A percentile compares a stretch with the other conserved stretches of the same genome.
Conservation (phyloP, 2,329 filamentous ascomycete genomes). For the Colletotrichum tropicicola region DNA sequence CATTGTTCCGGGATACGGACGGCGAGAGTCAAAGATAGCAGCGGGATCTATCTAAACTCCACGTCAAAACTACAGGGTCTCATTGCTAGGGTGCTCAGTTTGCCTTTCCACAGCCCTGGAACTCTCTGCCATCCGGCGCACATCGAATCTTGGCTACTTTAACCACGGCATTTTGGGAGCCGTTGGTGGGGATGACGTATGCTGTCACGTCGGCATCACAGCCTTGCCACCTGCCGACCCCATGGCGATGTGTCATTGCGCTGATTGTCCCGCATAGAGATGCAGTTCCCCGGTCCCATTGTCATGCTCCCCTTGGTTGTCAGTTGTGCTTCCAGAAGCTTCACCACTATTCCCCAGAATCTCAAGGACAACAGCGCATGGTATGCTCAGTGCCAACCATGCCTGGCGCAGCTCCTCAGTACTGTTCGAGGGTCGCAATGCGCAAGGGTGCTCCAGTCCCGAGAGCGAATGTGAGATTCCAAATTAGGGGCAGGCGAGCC, state of each 20-base stretch:
- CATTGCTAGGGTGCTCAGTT: neutral
- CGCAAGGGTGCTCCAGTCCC: neutral
- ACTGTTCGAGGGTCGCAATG: neutral
- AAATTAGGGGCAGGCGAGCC: conserved; percentile 2
- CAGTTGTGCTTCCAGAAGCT: neutral
- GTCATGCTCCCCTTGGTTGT: neutral
- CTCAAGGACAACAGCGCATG: neutral
- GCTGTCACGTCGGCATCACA: neutral
- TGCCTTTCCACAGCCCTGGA: neutral
- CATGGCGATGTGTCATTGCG: conserved; percentile 3
- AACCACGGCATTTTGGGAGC: no score
- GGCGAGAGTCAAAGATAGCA: neutral
- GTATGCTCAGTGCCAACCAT: conserved; percentile 2
- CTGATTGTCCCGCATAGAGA: conserved; percentile 1
- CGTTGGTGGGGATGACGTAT: conserved; percentile 9
- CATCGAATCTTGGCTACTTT: no score
- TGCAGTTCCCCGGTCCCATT: neutral
- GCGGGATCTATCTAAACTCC: neutral
- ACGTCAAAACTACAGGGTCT: neutral
- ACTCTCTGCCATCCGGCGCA: no score
- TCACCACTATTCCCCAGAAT: neutral
- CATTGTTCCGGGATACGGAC: neutral
- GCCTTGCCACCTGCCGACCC: neutral
- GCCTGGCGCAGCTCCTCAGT: neutral
- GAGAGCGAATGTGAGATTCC: conserved; percentile 13